Percentiles rank a stretch among this genome's conserved stretches.
phyloP scores from a whole-genome alignment of 2,329 filamentous ascomycete species.

The Hymenotorrendiella dingleyae region DNA sequence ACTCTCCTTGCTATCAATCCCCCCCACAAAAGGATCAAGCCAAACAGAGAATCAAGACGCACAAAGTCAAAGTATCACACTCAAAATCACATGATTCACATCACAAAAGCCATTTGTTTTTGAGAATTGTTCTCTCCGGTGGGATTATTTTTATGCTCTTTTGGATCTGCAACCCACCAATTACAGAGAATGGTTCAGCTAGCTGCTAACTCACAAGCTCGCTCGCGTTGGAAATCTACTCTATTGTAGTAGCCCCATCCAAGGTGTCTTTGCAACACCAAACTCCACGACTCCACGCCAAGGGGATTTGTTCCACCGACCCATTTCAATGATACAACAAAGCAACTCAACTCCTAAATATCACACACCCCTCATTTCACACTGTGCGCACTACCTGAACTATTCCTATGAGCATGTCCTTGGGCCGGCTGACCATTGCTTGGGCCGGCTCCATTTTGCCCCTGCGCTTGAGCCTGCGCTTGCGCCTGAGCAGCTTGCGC shows the following conservation, averaged over 20 bases:
- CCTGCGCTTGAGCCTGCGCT: constrained; percentile 12
- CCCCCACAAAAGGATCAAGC: too few species aligned
- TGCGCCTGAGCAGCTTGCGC: too few species aligned
- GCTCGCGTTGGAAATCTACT: constrained; percentile 1
- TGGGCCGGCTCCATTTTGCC: constrained; percentile 10
- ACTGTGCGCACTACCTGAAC: constrained; percentile 20
- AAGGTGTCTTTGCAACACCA: too few species aligned
- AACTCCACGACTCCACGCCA: constrained; percentile 4
- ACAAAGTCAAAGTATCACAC: too few species aligned
- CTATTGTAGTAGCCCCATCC: background rate
- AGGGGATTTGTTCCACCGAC: too few species aligned
- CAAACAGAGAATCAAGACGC: too few species aligned
- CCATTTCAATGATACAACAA: background rate
- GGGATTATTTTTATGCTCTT: background rate
- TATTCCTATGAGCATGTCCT: constrained; percentile 22
- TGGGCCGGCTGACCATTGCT: constrained; percentile 16
- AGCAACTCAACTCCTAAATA: constrained; percentile 3
- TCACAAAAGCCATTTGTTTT: too few species aligned
- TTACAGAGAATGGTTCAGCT: background rate
- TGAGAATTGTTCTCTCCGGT: background rate
- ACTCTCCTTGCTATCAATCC: too few species aligned
- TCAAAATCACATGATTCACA: too few species aligned
- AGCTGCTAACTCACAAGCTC: background rate
- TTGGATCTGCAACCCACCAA: background rate
- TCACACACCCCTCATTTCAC: constrained; percentile 13